Evolutionary conservation across 805 yeast species (phyloP), one percentile per base, ranked within the genome.

Genomic region (Candida broadrunensis): DNA sequence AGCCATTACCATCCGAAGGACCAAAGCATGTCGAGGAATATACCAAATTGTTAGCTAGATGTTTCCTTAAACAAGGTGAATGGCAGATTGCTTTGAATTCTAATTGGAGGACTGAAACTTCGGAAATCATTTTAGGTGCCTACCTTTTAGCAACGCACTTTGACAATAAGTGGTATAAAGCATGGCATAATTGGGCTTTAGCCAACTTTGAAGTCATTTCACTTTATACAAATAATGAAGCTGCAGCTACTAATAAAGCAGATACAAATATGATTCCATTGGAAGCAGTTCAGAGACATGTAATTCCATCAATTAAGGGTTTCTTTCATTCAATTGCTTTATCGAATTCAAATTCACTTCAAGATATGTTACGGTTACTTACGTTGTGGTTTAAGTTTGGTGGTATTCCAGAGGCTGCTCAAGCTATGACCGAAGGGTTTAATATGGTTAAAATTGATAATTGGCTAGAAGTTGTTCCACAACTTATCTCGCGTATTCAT

Each of bases 141-240:
- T 93, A 88, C 58, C 67, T 93, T 41, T 71, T 93, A 48, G 98
- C 99, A 0, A 91, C 99, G 0, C 97, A 90, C 58, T 91, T 93
- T 61, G 97, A 93, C 58, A 73, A 78, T 26, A 77, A 78, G 18
- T 93, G 99, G 97, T 93, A 93, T 56, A 93, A 95, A 57, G 99
- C 98, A 14, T 95, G 99, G 99, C 99, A 93, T 60, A 91, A 89
- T 56, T 93, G 99, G 99, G 99, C 99, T 0, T 71, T 95, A 56
- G 97, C 98, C 1, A 93, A 95, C 61, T 93, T 90, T 58, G 97
- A 93, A 58, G 98, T 91, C 1, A 85, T 91, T 16, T 85, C 96
- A 0, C 71, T 84, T 20, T 66, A 73, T 55, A 58, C 65, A 2
- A 48, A 60, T 27, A 67, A 60, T 41, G 60, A 52, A 39, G 51